A percentile compares a stretch with the other conserved stretches of the same genome.
Conservation (phyloP, 495 filamentous ascomycete genomes). For the Penicillium turbatum region DNA sequence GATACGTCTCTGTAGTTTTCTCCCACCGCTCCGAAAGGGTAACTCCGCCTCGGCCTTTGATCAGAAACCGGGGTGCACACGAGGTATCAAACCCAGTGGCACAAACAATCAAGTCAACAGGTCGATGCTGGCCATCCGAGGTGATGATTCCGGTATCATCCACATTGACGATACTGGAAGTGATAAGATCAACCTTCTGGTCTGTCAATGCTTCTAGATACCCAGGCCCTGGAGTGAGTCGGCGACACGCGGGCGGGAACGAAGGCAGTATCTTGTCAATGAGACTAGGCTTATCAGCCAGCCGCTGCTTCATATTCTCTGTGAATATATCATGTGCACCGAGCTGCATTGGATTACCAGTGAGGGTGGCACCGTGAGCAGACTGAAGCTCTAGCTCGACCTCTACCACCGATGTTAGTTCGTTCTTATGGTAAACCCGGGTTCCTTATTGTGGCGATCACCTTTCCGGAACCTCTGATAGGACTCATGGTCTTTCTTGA, state of each 20-base stretch:
- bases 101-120: constrained; percentile 43
- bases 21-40: constrained; percentile 49
- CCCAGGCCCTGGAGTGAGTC: constrained; percentile 48
- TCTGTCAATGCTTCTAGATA: constrained; percentile 46
- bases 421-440: no score
- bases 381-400: constrained; percentile 49
- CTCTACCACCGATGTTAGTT: constrained; percentile 17
- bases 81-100: constrained; percentile 55
- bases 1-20: constrained; percentile 43
- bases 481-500: constrained; percentile 38
- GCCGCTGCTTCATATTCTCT: constrained; percentile 40
- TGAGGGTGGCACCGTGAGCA: constrained; percentile 37
- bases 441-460: constrained; percentile 3
- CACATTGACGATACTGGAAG: constrained; percentile 39
- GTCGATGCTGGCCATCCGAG: constrained; percentile 41
- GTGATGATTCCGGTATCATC: constrained; percentile 46
- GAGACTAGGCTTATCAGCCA: constrained; percentile 35
- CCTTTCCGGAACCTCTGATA: constrained; percentile 44
- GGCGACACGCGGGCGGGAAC: constrained; percentile 48
- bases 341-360: constrained; percentile 36
- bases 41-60: constrained; percentile 45
- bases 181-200: constrained; percentile 42
- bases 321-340: constrained; percentile 31
- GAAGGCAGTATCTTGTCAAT: constrained; percentile 33
- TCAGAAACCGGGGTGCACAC: constrained; percentile 46